Evolutionary conservation across 2,329 filamentous ascomycete genomes (phyloP), one percentile per base, ranked within the genome.

Genomic region (Pseudomassariella vexata): DNA sequence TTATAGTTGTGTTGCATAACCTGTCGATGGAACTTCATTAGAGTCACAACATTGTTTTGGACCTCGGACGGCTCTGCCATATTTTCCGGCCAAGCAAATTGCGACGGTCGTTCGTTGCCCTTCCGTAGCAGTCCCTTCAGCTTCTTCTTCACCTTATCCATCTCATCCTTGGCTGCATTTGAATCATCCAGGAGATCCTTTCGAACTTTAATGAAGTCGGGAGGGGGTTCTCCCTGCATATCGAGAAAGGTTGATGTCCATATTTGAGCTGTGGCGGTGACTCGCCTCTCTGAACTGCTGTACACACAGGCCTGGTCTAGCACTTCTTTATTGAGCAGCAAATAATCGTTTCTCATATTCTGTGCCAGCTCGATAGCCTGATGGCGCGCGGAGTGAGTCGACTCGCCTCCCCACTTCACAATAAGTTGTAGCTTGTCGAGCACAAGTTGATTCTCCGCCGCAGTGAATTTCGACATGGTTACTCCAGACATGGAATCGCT

Each of bases 91-190:
- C 92, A 98, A n/a, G 92, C 87, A 54, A 98, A 98, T 51, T 98
- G 88, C 12, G 90, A 80, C 8, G 92, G 92, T 1, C 90, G 85
- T 51, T 92, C 85, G 40, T 88, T 86, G n/a, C 90, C 92, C 57
- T 95, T 85, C 19, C 92, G 80, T 36, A 98, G 62, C 14, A 98
- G 70, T 1, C 86, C 82, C 64, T 98, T 98, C 18, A 98, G 73
- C 76, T 94, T 95, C 75, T 98, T 98, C 72, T 98, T 98, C 35
- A 98, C 92, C 61, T 95, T 95, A 62, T 98, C 94, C 85, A 95
- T 98, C 52, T 95, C 88, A 55, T 98, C 92, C 57, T 98, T 98
- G 36, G 92, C 92, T 4, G 92, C 92, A 57, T 98, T 98, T 0
- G 89, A 96, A 55, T 98, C 92, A 55, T 98, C 92, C 3, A 98